A percentile compares a stretch with the other conserved stretches of the same genome.
Evolutionary conservation across 2,329 filamentous ascomycete species (phyloP).

Genomic region (Fusarium floridanum): DNA sequence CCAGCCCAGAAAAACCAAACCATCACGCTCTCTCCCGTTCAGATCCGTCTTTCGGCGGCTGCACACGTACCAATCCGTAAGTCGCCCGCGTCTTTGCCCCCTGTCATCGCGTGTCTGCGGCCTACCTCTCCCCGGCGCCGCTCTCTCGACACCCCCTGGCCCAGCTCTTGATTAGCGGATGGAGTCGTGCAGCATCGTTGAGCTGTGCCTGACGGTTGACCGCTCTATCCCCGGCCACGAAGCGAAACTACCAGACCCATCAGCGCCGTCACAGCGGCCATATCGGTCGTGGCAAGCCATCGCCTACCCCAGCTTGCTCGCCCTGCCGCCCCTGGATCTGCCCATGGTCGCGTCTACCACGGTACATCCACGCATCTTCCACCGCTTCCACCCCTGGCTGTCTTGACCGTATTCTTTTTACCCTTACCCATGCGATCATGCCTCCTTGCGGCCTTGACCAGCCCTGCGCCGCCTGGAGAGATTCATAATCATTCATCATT

Average conservation of each 20-base stretch:
- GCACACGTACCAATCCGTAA: constrained; percentile 36
- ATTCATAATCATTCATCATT: constrained; percentile 19
- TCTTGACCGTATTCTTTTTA: constrained; percentile 37
- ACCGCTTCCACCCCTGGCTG: constrained; percentile 31
- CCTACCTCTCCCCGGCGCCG: constrained; percentile 30
- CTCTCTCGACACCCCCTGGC: constrained; percentile 24
- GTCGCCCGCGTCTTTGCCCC: constrained; percentile 31
- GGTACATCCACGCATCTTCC: constrained; percentile 34
- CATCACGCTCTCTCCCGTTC: neutral
- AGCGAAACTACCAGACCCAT: constrained; percentile 16
- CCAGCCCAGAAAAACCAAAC: constrained; percentile 2
- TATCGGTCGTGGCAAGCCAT: constrained; percentile 32
- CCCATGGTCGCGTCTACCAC: constrained; percentile 36
- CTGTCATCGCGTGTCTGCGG: constrained; percentile 36
- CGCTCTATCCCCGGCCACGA: constrained; percentile 28
- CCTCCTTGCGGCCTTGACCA: constrained; percentile 21
- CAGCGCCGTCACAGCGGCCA: constrained; percentile 12
- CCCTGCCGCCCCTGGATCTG: constrained; percentile 41
- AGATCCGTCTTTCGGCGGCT: constrained; percentile 26
- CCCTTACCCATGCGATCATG: constrained; percentile 41
- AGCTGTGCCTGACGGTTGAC: constrained; percentile 40
- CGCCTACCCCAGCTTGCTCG: constrained; percentile 35
- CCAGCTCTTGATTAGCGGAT: constrained; percentile 38
- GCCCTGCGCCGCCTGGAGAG: constrained; percentile 24
- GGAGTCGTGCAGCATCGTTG: constrained; percentile 29